Evolutionary conservation across 2,329 filamentous ascomycete genomes (phyloP).

Genomic region (Cercospora citrullina): DNA sequence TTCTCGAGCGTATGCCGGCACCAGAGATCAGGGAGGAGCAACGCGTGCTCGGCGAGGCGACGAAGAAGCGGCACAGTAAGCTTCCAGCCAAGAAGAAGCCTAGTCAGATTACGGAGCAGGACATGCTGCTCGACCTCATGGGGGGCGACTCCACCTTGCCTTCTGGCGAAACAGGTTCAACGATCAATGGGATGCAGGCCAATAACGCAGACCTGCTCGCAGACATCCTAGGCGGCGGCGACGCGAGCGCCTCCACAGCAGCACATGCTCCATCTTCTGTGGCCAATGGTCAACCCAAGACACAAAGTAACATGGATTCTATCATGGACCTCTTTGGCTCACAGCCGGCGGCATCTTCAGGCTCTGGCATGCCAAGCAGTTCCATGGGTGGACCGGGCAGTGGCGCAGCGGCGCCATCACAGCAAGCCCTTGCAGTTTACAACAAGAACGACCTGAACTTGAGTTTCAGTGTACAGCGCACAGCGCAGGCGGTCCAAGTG

Average conservation of each 20-base stretch:
- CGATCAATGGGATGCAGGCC: conserved; percentile 57
- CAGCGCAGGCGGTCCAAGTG: conserved; percentile 76
- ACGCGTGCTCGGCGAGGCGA: conserved; percentile 79
- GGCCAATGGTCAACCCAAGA: conserved; percentile 27
- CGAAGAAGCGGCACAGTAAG: conserved; percentile 51
- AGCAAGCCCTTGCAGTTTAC: conserved; percentile 68
- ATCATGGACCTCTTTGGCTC: conserved; percentile 89
- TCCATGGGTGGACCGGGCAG: conserved; percentile 48
- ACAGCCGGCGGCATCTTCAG: conserved; percentile 35
- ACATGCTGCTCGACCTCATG: conserved; percentile 90
- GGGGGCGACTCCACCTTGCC: conserved; percentile 63
- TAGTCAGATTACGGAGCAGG: conserved; percentile 83
- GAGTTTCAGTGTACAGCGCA: conserved; percentile 80
- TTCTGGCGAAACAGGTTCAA: conserved; percentile 55
- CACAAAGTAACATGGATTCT: conserved; percentile 49
- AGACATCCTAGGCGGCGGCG: conserved; percentile 79
- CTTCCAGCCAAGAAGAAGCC: conserved; percentile 71
- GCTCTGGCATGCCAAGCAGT: conserved; percentile 42
- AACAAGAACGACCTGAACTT: conserved; percentile 81
- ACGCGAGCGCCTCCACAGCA: conserved; percentile 49
- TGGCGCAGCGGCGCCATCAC: conserved; percentile 50
- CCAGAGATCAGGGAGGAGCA: conserved; percentile 97
- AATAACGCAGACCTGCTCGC: conserved; percentile 84
- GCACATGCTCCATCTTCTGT: conserved; percentile 37
- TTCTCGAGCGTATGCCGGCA: conserved; percentile 95